Conservation (phyloP, 345 rosid genomes). For the Brassica cretica region DNA sequence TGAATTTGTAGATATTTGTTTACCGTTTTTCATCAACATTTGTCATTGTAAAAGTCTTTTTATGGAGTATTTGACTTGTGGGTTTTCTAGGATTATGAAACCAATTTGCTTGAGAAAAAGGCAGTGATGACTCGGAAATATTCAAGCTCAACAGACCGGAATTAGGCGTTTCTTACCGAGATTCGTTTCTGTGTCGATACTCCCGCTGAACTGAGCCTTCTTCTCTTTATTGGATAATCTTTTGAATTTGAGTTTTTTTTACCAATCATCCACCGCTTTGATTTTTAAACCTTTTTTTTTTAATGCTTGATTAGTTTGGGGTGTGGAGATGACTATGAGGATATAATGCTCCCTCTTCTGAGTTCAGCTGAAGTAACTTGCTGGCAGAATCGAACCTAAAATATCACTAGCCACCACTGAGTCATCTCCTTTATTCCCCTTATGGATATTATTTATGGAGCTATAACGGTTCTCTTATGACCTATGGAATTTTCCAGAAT, state of each 20-base stretch:
- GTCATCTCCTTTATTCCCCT: constrained; percentile 12
- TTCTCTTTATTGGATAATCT: neutral
- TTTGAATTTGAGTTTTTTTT: neutral
- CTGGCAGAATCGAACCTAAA: constrained; percentile 47
- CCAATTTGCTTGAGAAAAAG: neutral
- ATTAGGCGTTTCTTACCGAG: constrained; percentile 57
- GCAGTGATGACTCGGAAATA: constrained; percentile 63
- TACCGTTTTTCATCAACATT: neutral
- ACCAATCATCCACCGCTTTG: too few relatives aligned
- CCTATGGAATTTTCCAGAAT: too few relatives aligned
- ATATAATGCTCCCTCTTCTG: constrained; percentile 45
- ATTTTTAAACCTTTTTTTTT: too few relatives aligned
- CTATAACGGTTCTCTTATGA: too few relatives aligned
- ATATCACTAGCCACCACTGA: constrained; percentile 40
- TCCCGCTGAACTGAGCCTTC: constrained; percentile 31
- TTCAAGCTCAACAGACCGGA: constrained; percentile 58
- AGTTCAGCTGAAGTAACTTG: constrained; percentile 32
- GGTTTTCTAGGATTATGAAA: neutral
- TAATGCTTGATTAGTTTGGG: neutral
- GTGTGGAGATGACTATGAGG: constrained; percentile 35
- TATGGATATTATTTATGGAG: too few relatives aligned
- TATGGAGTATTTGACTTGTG: neutral
- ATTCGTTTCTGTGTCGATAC: constrained; percentile 41
- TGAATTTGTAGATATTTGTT: neutral
- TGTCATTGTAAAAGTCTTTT: neutral